Conservation (phyloP, 345 rosid genomes). For the Citrus sp. region DNA sequence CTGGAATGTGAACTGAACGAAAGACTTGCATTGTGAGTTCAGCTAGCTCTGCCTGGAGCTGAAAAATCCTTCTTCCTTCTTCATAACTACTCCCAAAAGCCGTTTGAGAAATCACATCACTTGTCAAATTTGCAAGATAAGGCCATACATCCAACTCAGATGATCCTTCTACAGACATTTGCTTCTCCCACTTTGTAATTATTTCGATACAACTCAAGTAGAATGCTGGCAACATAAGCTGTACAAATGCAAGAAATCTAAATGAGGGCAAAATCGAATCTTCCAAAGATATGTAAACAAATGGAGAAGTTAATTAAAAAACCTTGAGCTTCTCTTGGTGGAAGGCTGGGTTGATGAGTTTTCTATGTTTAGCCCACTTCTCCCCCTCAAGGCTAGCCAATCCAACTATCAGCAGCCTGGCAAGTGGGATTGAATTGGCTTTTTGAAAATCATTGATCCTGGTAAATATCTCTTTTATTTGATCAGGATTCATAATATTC, state of each 20-base stretch:
- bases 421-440: conserved; percentile 17
- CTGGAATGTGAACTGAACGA: conserved; percentile 14
- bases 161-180: not conserved
- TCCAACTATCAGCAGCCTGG: conserved; percentile 27
- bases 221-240: conserved; percentile 9
- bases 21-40: not conserved
- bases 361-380: conserved; percentile 40
- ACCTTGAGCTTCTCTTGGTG: conserved; percentile 4
- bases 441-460: conserved; percentile 35
- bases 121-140: conserved; percentile 12
- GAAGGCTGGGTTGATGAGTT: conserved; percentile 23
- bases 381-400: conserved; percentile 25
- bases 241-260: not conserved
- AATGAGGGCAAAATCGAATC: not conserved
- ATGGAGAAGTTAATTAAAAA: not conserved
- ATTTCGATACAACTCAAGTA: conserved; percentile 6
- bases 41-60: conserved; percentile 10
- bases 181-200: conserved; percentile 21
- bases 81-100: conserved; percentile 27
- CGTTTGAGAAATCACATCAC: conserved; percentile 37
- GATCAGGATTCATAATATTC: conserved; percentile 34
- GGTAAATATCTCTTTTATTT: conserved; percentile 33
- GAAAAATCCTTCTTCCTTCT: conserved; percentile 20
- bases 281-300: not conserved
- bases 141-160: conserved; percentile 32